Evolutionary conservation across 139 green algal genomes (phyloP).

Genomic region (Chlamydomonas schloesseri): DNA sequence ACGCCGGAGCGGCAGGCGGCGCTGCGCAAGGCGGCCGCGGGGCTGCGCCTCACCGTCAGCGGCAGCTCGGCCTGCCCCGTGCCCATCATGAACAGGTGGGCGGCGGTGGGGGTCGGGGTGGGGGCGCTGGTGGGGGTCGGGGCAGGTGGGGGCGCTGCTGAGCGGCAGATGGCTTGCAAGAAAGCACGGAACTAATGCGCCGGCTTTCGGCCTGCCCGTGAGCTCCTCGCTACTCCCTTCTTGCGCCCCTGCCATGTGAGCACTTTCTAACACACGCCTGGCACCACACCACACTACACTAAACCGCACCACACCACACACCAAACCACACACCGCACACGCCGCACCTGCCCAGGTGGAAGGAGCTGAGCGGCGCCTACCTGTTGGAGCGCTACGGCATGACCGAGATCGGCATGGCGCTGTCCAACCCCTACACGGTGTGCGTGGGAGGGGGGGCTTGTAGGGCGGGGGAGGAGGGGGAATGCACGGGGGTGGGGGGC

Average conservation of each 20-base stretch:
- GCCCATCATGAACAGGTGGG: constrained; percentile 82
- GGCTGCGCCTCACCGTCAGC: constrained; percentile 85
- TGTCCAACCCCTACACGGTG: constrained; percentile 89
- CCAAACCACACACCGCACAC: not conserved
- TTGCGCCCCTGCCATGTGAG: too few relatives aligned
- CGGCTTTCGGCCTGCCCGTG: too few relatives aligned
- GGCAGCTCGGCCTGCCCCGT: constrained; percentile 93
- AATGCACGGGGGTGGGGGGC: too few relatives aligned
- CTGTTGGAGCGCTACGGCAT: constrained; percentile 98
- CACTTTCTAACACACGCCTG: too few relatives aligned
- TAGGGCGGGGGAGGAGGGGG: not conserved
- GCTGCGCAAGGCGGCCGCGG: constrained; percentile 57
- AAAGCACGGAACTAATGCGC: too few relatives aligned
- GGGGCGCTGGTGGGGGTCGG: not conserved
- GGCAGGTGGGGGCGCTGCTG: not conserved
- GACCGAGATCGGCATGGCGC: constrained; percentile 97
- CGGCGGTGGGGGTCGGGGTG: not conserved
- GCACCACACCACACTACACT: too few relatives aligned
- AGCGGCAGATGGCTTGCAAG: too few relatives aligned
- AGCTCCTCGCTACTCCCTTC: too few relatives aligned
- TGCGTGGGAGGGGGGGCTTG: not conserved
- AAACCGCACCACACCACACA: not conserved
- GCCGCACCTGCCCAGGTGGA: constrained; percentile 47
- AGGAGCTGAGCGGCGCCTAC: constrained; percentile 61
- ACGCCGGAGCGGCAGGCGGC: constrained; percentile 46